phyloP scores from a whole-genome alignment of 495 filamentous ascomycete species.

The Rhypophila decipiens region DNA sequence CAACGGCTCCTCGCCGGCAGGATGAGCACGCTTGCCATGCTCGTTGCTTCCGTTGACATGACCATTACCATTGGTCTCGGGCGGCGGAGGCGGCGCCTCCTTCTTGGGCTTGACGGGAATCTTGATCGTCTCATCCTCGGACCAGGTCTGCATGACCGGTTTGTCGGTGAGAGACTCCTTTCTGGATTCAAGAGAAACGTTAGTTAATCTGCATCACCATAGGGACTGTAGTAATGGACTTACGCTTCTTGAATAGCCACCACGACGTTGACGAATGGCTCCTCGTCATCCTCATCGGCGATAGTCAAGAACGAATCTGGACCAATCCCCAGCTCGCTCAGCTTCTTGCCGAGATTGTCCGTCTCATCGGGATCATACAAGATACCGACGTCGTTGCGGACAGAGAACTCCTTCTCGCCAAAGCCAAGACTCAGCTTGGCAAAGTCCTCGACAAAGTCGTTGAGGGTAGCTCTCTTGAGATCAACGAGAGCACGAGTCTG shows the following conservation, averaged over 20 bases:
- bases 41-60: slow-evolving; percentile 1
- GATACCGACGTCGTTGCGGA: slow-evolving; percentile 63
- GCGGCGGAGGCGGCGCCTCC: slow-evolving; percentile 6
- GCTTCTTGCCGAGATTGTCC: slow-evolving; percentile 73
- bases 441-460: slow-evolving; percentile 72
- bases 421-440: slow-evolving; percentile 68
- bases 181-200: slow-evolving; percentile 15
- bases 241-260: slow-evolving; percentile 53
- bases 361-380: slow-evolving; percentile 86
- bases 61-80: slow-evolving; percentile 26
- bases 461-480: slow-evolving; percentile 66
- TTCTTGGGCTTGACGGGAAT: slow-evolving; percentile 45
- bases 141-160: slow-evolving; percentile 29
- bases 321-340: slow-evolving; percentile 63
- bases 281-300: slow-evolving; percentile 76
- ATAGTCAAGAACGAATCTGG: slow-evolving; percentile 75
- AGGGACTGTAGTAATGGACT: no score
- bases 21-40: slow-evolving; percentile 22
- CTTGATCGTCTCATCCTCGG: slow-evolving; percentile 18
- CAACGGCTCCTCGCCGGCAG: slow-evolving; percentile 15
- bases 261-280: slow-evolving; percentile 77
- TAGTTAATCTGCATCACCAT: no score
- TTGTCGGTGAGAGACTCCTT: slow-evolving; percentile 29
- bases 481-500: slow-evolving; percentile 62
- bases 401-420: slow-evolving; percentile 67